Base-by-base conservation (phyloP, 345 rosid species). In the Acer campestre region DNA sequence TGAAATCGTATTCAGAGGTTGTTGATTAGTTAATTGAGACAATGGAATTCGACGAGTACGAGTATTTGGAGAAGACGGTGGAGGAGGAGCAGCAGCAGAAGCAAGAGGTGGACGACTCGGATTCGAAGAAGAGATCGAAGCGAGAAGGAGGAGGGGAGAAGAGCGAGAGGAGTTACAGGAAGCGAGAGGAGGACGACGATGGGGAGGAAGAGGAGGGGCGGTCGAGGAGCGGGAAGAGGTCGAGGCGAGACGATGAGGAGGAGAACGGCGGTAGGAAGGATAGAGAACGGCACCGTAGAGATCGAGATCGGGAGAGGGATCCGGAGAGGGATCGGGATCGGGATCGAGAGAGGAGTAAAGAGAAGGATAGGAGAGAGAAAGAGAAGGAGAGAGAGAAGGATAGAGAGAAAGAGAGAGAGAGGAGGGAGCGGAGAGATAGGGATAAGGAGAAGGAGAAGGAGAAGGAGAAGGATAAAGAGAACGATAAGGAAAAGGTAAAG, bases 11-110 rank as follows among this genome's bases (percentile, higher is more conserved):
- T 70, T 67, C 62, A 61, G 53, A 63, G 74, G 73, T 46, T 18
- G 11, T 46, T 23, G 31, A 27, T 46, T 74, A 25, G 31, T 67
- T 55, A 79, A 74, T 59, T 67, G 55, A 18, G 53, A 31, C 68
- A 61, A 93, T 91, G 98, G 98, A 88, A 10, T 93, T 95, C 81
- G 98, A 95, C 90, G 98, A 93, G 86, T 90, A 90, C 87, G 97
- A 95, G 81, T 95, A 95, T 73, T 88, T 95, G 73, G 98, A 95
- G 91, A 91, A 93, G 84, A 86, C 97, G 44, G 98, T 88, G 48
- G 98, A 87, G 83, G 92, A 79, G 71, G 83, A 67, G 62, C 87
- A 84, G 23, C 93, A 49, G 61, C 86, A 83, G 38, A 35, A 35
- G 38, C 38, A 35, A 35, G 38, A 35, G 44, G 87, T 85, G 27